Evolutionary conservation across 1,284 basidiomycete genomes (phyloP).

Genomic region (Blastosporella zonata): DNA sequence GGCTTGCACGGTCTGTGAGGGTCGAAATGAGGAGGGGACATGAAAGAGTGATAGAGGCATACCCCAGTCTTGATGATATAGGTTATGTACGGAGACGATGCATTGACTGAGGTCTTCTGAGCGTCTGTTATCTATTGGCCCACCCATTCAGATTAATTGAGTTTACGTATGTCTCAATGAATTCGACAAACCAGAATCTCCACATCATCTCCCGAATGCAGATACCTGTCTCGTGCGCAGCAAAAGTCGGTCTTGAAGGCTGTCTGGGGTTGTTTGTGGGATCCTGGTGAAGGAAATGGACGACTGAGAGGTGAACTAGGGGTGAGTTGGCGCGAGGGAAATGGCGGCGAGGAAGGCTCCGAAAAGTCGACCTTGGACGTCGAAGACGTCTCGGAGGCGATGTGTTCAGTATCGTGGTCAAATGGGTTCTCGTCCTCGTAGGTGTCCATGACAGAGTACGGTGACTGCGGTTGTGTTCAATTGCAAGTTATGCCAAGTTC

Average conservation of each 20-base stretch:
- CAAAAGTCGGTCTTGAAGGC: constrained; percentile 71
- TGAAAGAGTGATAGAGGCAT: constrained; percentile 30
- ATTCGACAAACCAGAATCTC: constrained; percentile 67
- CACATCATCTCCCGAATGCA: constrained; percentile 77
- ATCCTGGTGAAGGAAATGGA: constrained; percentile 53
- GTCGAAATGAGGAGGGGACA: constrained; percentile 2
- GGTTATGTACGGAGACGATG: constrained; percentile 87
- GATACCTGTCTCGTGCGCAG: constrained; percentile 66
- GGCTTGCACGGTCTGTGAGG: constrained; percentile 71
- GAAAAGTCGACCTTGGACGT: constrained; percentile 60
- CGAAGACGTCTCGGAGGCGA: constrained; percentile 64
- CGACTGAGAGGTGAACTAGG: constrained; percentile 40
- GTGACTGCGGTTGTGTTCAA: constrained; percentile 8
- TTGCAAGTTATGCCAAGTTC: not conserved
- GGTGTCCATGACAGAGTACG: constrained; percentile 47
- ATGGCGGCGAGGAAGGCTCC: constrained; percentile 58
- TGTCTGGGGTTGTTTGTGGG: constrained; percentile 48
- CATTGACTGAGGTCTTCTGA: constrained; percentile 88
- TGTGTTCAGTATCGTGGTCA: constrained; percentile 58
- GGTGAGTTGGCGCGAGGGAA: constrained; percentile 38
- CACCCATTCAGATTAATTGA: not conserved
- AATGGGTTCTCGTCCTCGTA: constrained; percentile 83
- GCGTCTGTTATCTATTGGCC: constrained; percentile 78
- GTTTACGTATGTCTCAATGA: not conserved
- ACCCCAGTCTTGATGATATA: constrained; percentile 94